Conservation (phyloP, 768 basidiomycete genomes). For the Lactifluus pinguis region DNA sequence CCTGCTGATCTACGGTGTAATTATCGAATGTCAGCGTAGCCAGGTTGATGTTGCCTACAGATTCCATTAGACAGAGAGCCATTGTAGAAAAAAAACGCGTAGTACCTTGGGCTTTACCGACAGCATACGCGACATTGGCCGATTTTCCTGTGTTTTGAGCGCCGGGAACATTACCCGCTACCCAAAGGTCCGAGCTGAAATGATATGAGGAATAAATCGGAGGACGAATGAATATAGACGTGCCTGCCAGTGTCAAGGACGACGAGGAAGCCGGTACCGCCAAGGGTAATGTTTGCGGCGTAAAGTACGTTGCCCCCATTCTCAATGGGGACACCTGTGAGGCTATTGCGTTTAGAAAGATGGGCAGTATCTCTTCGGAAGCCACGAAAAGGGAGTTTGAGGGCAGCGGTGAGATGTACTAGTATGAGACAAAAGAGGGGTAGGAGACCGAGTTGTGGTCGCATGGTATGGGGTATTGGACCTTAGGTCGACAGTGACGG, state of each 20-base stretch:
- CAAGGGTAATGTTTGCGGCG: slow-evolving; percentile 61
- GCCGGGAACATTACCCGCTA: slow-evolving; percentile 39
- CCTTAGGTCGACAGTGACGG: too few species aligned
- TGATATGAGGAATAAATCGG: slow-evolving; percentile 3
- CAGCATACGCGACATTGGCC: slow-evolving; percentile 54
- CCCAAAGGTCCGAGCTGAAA: slow-evolving; percentile 69
- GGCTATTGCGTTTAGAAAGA: slow-evolving; percentile 1
- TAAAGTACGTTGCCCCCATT: slow-evolving; percentile 71
- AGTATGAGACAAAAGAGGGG: neutral
- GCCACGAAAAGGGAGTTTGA: slow-evolving; percentile 9
- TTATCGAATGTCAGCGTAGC: slow-evolving; percentile 46
- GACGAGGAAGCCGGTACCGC: slow-evolving; percentile 47
- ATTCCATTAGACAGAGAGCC: neutral
- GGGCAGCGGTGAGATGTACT: slow-evolving; percentile 4
- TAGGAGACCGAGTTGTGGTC: neutral
- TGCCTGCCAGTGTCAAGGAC: slow-evolving; percentile 75
- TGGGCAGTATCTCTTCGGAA: neutral
- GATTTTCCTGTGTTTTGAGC: slow-evolving; percentile 48
- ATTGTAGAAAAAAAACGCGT: slow-evolving; percentile 5
- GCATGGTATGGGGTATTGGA: slow-evolving; percentile 1
- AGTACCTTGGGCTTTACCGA: slow-evolving; percentile 54
- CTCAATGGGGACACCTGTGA: slow-evolving; percentile 34
- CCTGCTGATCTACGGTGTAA: slow-evolving; percentile 52
- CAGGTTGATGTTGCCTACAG: slow-evolving; percentile 45
- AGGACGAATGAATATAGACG: slow-evolving; percentile 4